Conservation (phyloP, 192 early-diverging fungal species). For the Coemansia sp. region DNA sequence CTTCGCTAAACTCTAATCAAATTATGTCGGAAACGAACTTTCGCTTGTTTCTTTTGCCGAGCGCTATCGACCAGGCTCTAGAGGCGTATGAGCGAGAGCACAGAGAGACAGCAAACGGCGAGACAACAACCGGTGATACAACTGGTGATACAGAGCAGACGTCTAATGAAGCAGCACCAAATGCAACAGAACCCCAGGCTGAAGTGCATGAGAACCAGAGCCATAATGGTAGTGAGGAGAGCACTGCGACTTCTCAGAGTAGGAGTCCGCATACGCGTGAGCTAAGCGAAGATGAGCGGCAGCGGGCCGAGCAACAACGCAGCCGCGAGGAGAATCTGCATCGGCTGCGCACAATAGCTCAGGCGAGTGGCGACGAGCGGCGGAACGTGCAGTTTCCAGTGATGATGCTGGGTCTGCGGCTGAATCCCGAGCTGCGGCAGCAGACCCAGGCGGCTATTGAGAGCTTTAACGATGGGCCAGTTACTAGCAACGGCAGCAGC, state of each 20-base stretch:
- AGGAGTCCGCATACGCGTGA: neutral
- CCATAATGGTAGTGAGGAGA: neutral
- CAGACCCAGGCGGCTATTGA: constrained; percentile 6
- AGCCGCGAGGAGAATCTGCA: constrained; percentile 32
- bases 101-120: neutral
- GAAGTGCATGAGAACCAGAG: no score
- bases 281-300: constrained; percentile 9
- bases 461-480: neutral
- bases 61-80: constrained; percentile 40
- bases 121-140: neutral
- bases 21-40: constrained; percentile 9
- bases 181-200: no score
- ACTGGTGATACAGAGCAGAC: no score
- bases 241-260: neutral
- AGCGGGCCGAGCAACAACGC: constrained; percentile 9
- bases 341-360: constrained; percentile 36
- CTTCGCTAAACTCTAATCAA: neutral
- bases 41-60: constrained; percentile 45
- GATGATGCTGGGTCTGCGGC: constrained; percentile 30
- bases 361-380: constrained; percentile 39
- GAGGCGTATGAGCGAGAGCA: constrained; percentile 21
- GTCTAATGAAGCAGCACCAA: no score
- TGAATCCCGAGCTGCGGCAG: constrained; percentile 29
- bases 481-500: constrained; percentile 7
- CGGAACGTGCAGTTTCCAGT: constrained; percentile 28